These are phyloP conservation scores for Cornus florida DNA, from an alignment of 148 eudicot genomes.

Conservation along the genomic window DNA sequence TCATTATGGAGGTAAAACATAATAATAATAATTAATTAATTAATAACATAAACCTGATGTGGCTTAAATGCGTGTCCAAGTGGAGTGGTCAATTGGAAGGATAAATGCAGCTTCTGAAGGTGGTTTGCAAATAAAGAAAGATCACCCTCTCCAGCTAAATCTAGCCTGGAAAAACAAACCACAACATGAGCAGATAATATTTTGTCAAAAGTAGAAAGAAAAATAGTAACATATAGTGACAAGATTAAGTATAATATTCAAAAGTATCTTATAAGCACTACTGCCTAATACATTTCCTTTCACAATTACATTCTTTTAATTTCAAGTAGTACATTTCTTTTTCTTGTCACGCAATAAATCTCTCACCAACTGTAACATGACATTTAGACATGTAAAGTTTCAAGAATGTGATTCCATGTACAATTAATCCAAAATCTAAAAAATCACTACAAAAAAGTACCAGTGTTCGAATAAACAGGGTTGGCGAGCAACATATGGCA, in stretches of 20 bases:
- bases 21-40: background rate
- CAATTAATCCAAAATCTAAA: background rate
- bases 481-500: background rate
- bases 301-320: background rate
- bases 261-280: background rate
- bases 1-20: background rate
- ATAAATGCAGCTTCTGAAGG: conserved; percentile 82
- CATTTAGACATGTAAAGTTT: no score
- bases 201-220: background rate
- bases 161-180: conserved; percentile 49
- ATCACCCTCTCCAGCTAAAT: conserved; percentile 54
- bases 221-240: background rate
- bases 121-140: conserved; percentile 86
- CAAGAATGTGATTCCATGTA: background rate
- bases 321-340: background rate
- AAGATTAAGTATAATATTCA: background rate
- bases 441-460: background rate
- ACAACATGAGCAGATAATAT: background rate
- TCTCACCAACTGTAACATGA: background rate
- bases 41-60: conserved; percentile 64
- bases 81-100: conserved; percentile 73
- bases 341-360: background rate
- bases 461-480: background rate
- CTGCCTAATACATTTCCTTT: background rate
- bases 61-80: conserved; percentile 72